phyloP scores from a whole-genome alignment of 208 protist genomes.

The Acanthamoeba lenticulata region DNA sequence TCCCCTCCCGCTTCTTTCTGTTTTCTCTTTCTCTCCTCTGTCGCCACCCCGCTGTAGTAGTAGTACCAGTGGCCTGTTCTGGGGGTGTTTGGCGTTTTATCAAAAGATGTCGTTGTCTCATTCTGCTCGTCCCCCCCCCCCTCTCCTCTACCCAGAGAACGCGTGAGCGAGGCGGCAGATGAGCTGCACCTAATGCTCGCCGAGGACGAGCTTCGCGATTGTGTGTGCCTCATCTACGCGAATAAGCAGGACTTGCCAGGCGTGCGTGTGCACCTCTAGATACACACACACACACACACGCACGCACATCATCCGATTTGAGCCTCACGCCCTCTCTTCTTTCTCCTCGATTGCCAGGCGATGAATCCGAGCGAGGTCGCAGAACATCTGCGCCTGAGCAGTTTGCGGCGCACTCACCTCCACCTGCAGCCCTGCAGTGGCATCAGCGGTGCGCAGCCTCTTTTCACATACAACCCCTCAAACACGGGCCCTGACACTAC shows the following conservation, averaged over 20 bases:
- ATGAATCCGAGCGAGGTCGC: conserved; percentile 84
- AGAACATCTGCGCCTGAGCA: conserved; percentile 83
- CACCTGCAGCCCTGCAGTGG: conserved; percentile 84
- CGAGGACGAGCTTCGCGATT: conserved; percentile 90
- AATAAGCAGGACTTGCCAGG: conserved; percentile 93
- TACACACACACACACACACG: not conserved
- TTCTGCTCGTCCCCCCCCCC: conserved; percentile 80
- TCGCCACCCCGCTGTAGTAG: too few species aligned
- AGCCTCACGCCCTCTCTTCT: not conserved
- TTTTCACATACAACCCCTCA: not conserved
- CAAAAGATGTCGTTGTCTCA: conserved; percentile 70
- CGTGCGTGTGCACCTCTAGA: not conserved
- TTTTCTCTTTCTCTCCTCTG: not conserved
- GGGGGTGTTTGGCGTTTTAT: not conserved
- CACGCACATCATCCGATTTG: not conserved
- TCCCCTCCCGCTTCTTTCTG: not conserved
- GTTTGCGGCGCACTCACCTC: conserved; percentile 82
- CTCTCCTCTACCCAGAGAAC: conserved; percentile 79
- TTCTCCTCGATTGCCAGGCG: conserved; percentile 76
- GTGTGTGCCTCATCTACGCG: conserved; percentile 89
- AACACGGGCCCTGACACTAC: not conserved
- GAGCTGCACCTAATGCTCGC: conserved; percentile 88
- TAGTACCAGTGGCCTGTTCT: not conserved
- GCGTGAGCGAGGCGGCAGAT: conserved; percentile 85
- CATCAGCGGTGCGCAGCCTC: not conserved